Conservation (phyloP, 1,139 yeast genomes). For the Saccharomyces uvarum region DNA sequence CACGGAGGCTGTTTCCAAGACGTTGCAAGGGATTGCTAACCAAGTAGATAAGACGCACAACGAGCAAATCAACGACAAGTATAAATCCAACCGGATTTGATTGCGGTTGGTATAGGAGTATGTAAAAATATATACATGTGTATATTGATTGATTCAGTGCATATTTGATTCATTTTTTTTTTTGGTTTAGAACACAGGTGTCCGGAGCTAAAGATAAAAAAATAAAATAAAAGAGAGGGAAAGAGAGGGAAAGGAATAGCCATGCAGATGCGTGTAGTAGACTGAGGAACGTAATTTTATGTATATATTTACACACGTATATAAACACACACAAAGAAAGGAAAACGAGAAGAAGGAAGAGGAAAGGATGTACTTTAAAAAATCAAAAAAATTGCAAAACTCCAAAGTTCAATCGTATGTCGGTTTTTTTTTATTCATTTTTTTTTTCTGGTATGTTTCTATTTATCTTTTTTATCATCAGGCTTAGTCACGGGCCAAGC, state of each 20-base stretch:
- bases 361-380: not conserved
- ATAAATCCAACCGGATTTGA: conserved; percentile 27
- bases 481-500: conserved; percentile 82
- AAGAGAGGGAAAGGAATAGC: not conserved
- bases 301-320: conserved; percentile 2
- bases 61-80: conserved; percentile 44
- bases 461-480: conserved; percentile 5
- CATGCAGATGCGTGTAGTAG: not conserved
- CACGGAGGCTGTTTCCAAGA: conserved; percentile 78
- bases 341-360: not conserved
- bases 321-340: not conserved
- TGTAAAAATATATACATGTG: not conserved
- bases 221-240: too few relatives aligned
- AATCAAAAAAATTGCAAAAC: not conserved
- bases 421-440: not conserved
- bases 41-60: conserved; percentile 62
- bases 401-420: not conserved
- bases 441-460: conserved; percentile 3
- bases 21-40: conserved; percentile 78
- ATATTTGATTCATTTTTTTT: not conserved
- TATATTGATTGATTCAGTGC: not conserved
- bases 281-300: not conserved
- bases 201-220: not conserved
- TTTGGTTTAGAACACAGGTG: not conserved
- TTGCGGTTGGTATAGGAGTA: not conserved